Conservation (phyloP, 306 rosid species). For the Prunus fruticosa region DNA sequence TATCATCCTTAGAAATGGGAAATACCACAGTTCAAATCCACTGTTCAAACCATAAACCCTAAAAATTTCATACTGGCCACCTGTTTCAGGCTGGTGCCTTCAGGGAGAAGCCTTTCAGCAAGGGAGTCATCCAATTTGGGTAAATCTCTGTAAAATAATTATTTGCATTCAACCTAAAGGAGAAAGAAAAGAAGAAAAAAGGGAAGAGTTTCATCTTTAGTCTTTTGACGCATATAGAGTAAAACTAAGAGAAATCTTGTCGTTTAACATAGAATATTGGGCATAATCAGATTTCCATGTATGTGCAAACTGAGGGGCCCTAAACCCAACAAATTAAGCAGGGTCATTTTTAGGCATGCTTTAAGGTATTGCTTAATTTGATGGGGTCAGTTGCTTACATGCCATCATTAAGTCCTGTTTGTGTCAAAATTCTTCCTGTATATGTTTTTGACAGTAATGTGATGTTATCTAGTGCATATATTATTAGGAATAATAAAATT, state of each 20-base stretch:
- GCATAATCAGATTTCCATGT: background rate
- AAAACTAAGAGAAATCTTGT: background rate
- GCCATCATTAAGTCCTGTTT: no score
- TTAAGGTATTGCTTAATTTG: no score
- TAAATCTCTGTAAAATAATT: slow-evolving; percentile 88
- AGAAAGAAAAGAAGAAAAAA: slow-evolving; percentile 13
- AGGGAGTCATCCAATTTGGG: slow-evolving; percentile 78
- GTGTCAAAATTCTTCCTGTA: no score
- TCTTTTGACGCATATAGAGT: background rate
- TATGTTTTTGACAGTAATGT: no score
- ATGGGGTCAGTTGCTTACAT: no score
- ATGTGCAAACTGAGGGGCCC: background rate
- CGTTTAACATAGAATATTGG: background rate
- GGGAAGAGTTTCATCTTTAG: background rate
- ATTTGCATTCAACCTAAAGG: slow-evolving; percentile 86
- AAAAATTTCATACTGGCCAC: slow-evolving; percentile 28
- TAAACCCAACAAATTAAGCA: no score
- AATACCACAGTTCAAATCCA: no score
- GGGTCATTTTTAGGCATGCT: no score
- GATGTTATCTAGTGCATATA: no score
- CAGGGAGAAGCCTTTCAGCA: slow-evolving; percentile 79
- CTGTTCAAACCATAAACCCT: no score
- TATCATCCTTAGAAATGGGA: no score
- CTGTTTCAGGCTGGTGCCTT: slow-evolving; percentile 74
- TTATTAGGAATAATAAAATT: no score